Evolutionary conservation across 192 early-diverging fungal species (phyloP), one percentile per base, ranked within the genome.

Genomic region (Umbelopsis isabellina): DNA sequence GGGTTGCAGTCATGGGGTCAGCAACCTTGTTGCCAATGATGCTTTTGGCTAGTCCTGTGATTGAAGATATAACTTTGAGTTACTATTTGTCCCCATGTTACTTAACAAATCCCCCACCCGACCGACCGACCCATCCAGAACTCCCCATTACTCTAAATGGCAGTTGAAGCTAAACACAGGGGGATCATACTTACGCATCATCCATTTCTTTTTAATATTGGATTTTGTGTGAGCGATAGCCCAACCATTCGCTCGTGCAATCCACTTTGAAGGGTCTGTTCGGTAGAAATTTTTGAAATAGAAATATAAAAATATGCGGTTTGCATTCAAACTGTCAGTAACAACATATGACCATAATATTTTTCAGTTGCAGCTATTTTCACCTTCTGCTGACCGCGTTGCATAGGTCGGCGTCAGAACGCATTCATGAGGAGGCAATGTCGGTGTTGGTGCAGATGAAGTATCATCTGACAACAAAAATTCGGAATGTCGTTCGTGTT

Each of bases 401-500:
- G 83, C 83, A 67, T 84, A 84, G 8, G 83, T 84, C n/a, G 83
- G 83, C 23, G 82, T 82, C 35, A 84, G 37, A 8, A 84, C 68
- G 25, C 83, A 84, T 41, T 84, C 66, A 35, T 37, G 47, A 25
- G 65, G 22, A 8, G 55, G 55, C 18, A 61, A 61, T 35, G 30
- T 25, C 33, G 51, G 21, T 25, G 51, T 12, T n/a, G 55, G 25
- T 61, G 3, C 27, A 16, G 55, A 61, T 61, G 55, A 30, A 15
- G 25, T 25, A 25, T 61, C 55, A 61, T 61, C 55, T 61, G 55
- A 61, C 55, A 61, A 61, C 55, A 61, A 33, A 25, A 61, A 1
- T 12, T 61, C 55, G 25, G 55, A 61, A 37, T 61, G 55, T 25
- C 55, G 55, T 13, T 37, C 55, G 7, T 61, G 21, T 13, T 61